Conservation (phyloP, 2,329 filamentous ascomycete species). For the Phialocephala subalpina region DNA sequence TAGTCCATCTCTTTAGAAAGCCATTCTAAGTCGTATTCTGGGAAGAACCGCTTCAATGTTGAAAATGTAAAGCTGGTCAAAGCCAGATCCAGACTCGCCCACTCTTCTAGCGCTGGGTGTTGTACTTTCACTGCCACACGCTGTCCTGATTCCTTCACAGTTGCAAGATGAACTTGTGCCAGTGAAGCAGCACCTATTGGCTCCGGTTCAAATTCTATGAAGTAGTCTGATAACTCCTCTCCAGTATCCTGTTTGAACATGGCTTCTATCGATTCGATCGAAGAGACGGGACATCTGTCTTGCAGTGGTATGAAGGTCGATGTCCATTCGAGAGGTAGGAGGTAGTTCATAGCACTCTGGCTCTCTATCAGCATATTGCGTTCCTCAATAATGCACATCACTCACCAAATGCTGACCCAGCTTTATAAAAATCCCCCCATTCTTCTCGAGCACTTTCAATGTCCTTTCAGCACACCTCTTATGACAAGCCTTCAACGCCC, state of each 20-base stretch:
- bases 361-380: not conserved
- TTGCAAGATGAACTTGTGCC: slow-evolving; percentile 92
- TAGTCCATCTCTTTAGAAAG: slow-evolving; percentile 91
- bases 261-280: slow-evolving; percentile 81
- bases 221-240: slow-evolving; percentile 79
- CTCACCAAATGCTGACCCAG: slow-evolving; percentile 87
- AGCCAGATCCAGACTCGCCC: slow-evolving; percentile 86
- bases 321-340: slow-evolving; percentile 90
- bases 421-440: slow-evolving; percentile 98
- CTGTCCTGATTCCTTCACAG: slow-evolving; percentile 80
- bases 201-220: slow-evolving; percentile 80
- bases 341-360: slow-evolving; percentile 91
- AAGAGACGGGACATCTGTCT: slow-evolving; percentile 93
- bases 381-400: not conserved
- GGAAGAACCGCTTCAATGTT: slow-evolving; percentile 91
- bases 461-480: slow-evolving; percentile 92
- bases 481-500: slow-evolving; percentile 83
- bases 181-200: slow-evolving; percentile 94
- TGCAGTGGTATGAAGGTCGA: slow-evolving; percentile 95
- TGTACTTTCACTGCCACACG: slow-evolving; percentile 97
- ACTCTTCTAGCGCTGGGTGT: slow-evolving; percentile 88
- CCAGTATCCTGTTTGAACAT: slow-evolving; percentile 91
- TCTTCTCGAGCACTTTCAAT: slow-evolving; percentile 87
- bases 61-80: slow-evolving; percentile 90
- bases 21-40: slow-evolving; percentile 98